Evolutionary conservation across 345 rosid species (phyloP).

Genomic region (Melastoma malabathricum): DNA sequence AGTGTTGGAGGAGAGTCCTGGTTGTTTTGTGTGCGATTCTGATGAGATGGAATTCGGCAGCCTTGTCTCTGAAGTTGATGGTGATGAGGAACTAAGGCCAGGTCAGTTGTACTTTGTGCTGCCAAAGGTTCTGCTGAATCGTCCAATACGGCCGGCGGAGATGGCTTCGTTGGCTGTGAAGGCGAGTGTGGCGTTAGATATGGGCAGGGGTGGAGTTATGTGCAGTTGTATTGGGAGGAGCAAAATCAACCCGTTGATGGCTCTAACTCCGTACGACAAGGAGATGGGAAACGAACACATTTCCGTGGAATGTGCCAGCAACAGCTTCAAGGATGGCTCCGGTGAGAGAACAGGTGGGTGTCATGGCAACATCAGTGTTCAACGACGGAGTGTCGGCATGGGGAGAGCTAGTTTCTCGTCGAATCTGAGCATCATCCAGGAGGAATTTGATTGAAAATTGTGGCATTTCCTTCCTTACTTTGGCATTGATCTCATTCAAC

Average conservation of each 20-base stretch:
- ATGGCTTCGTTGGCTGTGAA: constrained; percentile 51
- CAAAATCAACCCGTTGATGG: constrained; percentile 8
- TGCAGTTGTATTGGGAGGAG: constrained; percentile 8
- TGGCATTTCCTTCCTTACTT: neutral
- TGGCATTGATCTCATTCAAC: too few species aligned
- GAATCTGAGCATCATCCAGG: constrained; percentile 13
- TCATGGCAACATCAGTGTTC: neutral
- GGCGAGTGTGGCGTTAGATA: constrained; percentile 40
- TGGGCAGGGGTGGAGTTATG: neutral
- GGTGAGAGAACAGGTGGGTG: neutral
- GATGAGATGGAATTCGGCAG: constrained; percentile 41
- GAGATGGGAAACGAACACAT: neutral
- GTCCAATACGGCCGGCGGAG: constrained; percentile 21
- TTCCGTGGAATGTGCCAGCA: neutral
- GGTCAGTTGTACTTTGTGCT: constrained; percentile 41
- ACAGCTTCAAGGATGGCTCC: neutral
- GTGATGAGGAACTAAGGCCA: constrained; percentile 27
- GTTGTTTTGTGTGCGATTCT: constrained; percentile 32
- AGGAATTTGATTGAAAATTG: constrained; percentile 3
- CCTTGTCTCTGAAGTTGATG: constrained; percentile 20
- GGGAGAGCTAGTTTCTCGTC: neutral
- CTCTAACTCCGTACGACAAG: neutral
- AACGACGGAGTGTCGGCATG: constrained; percentile 1
- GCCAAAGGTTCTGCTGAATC: constrained; percentile 26
- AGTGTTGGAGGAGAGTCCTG: constrained; percentile 22